Evolutionary conservation across 176 grass and related monocot genomes (phyloP).

Genomic region (Oryza longistaminata): DNA sequence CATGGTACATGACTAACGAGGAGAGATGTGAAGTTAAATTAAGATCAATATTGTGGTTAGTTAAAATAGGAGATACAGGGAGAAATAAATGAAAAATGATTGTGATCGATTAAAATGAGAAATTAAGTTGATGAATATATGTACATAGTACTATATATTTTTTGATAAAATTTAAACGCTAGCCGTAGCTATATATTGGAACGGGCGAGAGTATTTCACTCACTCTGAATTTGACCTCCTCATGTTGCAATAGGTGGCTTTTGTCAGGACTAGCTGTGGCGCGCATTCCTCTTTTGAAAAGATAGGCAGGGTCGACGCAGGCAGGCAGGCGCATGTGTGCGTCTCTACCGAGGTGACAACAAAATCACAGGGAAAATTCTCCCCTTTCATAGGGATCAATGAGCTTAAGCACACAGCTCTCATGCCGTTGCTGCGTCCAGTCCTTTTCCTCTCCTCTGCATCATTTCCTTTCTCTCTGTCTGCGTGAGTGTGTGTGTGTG

Average conservation of each 20-base stretch:
- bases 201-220: too few species aligned
- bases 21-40: too few species aligned
- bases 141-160: too few species aligned
- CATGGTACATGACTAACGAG: too few species aligned
- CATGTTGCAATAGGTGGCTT: constrained; percentile 9
- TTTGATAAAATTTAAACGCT: too few species aligned
- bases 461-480: not conserved
- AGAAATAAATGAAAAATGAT: too few species aligned
- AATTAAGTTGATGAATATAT: too few species aligned
- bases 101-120: too few species aligned
- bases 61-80: too few species aligned
- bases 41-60: too few species aligned
- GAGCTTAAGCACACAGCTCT: constrained; percentile 11
- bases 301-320: constrained; percentile 10
- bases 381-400: constrained; percentile 38
- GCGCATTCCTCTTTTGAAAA: constrained; percentile 54
- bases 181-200: too few species aligned
- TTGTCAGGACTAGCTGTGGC: constrained; percentile 30
- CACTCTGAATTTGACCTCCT: constrained; percentile 24
- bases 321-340: constrained; percentile 48
- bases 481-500: not conserved
- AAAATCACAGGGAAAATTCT: constrained; percentile 6
- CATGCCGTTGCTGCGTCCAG: not conserved
- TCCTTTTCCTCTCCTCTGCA: constrained; percentile 40
- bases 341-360: constrained; percentile 38